A percentile compares a stretch with the other conserved stretches of the same genome.
These are phyloP conservation scores for Corynespora cassiicola DNA, from an alignment of 2,329 filamentous ascomycete species.

Conservation along the genomic window DNA sequence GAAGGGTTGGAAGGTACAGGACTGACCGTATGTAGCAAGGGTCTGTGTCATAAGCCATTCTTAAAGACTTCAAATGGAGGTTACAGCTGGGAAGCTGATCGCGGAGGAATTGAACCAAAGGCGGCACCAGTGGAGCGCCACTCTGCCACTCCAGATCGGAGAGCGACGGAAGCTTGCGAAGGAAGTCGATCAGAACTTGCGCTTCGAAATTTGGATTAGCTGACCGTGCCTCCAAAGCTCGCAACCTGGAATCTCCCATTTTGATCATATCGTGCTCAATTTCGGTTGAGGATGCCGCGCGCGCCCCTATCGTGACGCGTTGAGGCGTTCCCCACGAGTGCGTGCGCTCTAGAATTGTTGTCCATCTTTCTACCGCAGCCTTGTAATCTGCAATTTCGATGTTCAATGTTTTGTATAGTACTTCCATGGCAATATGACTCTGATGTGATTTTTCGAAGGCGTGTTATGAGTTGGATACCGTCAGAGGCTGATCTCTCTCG, in stretches of 20 bases:
- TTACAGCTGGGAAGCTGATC: constrained; percentile 5
- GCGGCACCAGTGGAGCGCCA: constrained; percentile 6
- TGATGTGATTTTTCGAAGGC: too few species aligned
- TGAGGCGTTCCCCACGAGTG: constrained; percentile 6
- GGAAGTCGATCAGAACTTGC: constrained; percentile 6
- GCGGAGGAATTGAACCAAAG: constrained; percentile 7
- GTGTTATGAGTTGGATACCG: background rate
- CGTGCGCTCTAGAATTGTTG: constrained; percentile 4
- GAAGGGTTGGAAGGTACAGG: constrained; percentile 7
- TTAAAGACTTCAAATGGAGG: constrained; percentile 5
- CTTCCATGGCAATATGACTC: constrained; percentile 4
- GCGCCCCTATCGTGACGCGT: constrained; percentile 2
- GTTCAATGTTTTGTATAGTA: constrained; percentile 6
- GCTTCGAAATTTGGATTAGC: background rate
- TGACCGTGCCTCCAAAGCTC: background rate
- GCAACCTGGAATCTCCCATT: constrained; percentile 5
- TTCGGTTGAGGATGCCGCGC: constrained; percentile 1
- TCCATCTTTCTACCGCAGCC: constrained; percentile 6
- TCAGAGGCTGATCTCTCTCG: background rate
- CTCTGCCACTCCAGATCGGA: constrained; percentile 6
- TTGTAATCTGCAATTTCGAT: constrained; percentile 6
- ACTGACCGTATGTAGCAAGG: constrained; percentile 5
- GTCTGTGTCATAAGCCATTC: constrained; percentile 4
- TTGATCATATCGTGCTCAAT: constrained; percentile 1
- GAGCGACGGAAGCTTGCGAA: constrained; percentile 8